Conservation (phyloP, 78 protist species). For the Bodo saltans region DNA sequence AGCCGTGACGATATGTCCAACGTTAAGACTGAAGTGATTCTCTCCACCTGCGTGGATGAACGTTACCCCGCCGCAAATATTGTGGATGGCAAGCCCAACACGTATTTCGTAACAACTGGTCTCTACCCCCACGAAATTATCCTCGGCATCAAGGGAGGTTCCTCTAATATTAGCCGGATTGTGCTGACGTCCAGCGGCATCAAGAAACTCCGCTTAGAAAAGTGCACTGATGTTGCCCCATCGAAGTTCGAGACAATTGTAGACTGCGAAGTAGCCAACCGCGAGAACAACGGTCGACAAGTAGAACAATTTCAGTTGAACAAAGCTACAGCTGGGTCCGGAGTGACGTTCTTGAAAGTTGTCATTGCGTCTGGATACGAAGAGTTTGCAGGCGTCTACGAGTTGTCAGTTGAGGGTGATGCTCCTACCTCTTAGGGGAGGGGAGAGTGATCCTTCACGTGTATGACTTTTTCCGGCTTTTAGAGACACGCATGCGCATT, state of each 20-base stretch:
- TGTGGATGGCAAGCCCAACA: not conserved
- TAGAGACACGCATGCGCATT: too few species aligned
- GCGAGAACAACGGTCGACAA: too few species aligned
- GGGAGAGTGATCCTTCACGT: too few species aligned
- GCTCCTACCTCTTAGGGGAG: too few species aligned
- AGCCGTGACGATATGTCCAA: too few species aligned
- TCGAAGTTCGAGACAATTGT: not conserved
- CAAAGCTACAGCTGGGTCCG: too few species aligned
- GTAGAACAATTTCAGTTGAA: too few species aligned
- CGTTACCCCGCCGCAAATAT: not conserved
- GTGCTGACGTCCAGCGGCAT: not conserved
- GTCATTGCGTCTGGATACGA: not conserved
- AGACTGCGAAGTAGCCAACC: too few species aligned
- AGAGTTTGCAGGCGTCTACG: not conserved
- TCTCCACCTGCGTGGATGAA: constrained; percentile 5
- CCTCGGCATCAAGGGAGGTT: not conserved
- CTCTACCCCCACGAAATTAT: constrained; percentile 28
- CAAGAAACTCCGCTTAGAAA: not conserved
- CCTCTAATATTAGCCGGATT: not conserved
- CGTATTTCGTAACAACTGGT: constrained; percentile 14
- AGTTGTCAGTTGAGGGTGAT: not conserved
- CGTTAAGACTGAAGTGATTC: not conserved
- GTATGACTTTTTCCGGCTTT: too few species aligned
- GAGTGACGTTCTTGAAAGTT: not conserved
- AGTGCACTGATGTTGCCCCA: not conserved